These are phyloP conservation scores for Eucalyptus melliodora DNA, from an alignment of 345 rosid species.

Conservation along the genomic window DNA sequence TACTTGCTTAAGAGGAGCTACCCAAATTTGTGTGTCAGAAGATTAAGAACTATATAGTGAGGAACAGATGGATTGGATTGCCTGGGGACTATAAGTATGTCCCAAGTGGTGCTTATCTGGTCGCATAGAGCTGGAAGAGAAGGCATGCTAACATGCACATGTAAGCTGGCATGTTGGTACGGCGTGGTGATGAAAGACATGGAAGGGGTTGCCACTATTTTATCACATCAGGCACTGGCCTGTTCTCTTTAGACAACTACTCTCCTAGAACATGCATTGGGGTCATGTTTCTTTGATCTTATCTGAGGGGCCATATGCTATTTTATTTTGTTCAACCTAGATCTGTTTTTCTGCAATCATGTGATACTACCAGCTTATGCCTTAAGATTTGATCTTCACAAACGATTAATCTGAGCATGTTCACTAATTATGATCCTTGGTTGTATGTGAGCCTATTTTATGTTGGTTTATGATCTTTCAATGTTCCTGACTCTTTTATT, in stretches of 20 bases:
- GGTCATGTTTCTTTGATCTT: background rate
- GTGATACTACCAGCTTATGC: background rate
- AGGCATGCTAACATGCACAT: background rate
- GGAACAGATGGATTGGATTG: background rate
- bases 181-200: background rate
- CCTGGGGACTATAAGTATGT: background rate
- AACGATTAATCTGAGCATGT: background rate
- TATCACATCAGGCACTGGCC: background rate
- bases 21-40: background rate
- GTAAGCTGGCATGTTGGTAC: background rate
- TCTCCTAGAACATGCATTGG: background rate
- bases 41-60: background rate
- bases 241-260: background rate
- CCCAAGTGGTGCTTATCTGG: background rate
- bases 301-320: background rate
- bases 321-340: background rate
- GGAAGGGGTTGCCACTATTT: background rate
- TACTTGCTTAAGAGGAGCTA: background rate
- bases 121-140: background rate
- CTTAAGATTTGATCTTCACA: background rate
- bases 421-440: background rate
- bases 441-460: background rate
- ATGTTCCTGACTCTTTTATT: background rate
- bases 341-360: background rate
- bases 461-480: background rate